Conservation (phyloP, 2,329 filamentous ascomycete genomes). For the Clarireedia paspali region DNA sequence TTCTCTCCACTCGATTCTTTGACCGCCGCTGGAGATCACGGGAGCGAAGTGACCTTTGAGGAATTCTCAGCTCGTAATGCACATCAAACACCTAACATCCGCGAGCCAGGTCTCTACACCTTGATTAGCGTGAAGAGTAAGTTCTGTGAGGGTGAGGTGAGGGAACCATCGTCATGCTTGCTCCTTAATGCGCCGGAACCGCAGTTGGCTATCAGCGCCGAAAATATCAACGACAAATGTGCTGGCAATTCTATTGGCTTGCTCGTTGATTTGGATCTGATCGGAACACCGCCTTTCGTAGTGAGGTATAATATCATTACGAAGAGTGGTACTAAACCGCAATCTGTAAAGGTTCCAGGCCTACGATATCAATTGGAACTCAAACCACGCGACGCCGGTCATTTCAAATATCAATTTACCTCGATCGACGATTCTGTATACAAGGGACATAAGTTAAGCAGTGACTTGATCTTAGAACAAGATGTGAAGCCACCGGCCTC, state of each 20-base stretch:
- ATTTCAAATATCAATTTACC: slow-evolving; percentile 79
- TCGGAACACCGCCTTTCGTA: slow-evolving; percentile 87
- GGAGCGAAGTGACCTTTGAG: slow-evolving; percentile 48
- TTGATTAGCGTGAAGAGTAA: slow-evolving; percentile 72
- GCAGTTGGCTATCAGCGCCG: slow-evolving; percentile 61
- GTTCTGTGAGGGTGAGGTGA: slow-evolving; percentile 77
- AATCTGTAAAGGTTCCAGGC: slow-evolving; percentile 50
- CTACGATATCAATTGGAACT: slow-evolving; percentile 80
- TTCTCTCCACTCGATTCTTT: slow-evolving; percentile 71
- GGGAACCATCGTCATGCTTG: slow-evolving; percentile 90
- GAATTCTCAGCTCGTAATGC: slow-evolving; percentile 53
- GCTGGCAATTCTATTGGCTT: slow-evolving; percentile 89
- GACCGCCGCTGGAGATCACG: slow-evolving; percentile 62
- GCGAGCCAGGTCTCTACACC: slow-evolving; percentile 77
- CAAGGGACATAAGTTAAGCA: slow-evolving; percentile 53
- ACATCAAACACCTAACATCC: slow-evolving; percentile 59
- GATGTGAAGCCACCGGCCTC: slow-evolving; percentile 89
- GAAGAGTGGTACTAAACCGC: slow-evolving; percentile 40
- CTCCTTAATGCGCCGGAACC: slow-evolving; percentile 88
- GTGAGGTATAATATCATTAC: slow-evolving; percentile 68
- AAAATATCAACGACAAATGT: slow-evolving; percentile 90
- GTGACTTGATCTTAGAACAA: slow-evolving; percentile 65
- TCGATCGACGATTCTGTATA: slow-evolving; percentile 81
- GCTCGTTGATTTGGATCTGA: slow-evolving; percentile 78
- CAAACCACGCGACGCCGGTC: slow-evolving; percentile 70